These are phyloP conservation scores for Tubosaeta brunneosetosa DNA, from an alignment of 768 basidiomycete species.

Conservation along the genomic window DNA sequence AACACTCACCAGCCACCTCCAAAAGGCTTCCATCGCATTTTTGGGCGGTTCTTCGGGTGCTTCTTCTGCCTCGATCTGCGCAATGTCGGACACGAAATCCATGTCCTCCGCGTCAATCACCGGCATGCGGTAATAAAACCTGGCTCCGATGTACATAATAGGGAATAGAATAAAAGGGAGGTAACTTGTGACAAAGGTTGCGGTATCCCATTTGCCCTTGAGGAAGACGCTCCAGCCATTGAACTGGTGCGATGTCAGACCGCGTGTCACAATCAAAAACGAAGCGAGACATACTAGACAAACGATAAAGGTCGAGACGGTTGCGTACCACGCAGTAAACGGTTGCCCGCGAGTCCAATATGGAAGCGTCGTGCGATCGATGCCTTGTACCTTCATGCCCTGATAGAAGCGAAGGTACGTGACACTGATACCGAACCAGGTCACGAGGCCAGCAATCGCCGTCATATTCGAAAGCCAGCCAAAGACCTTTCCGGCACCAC, in stretches of 20 bases:
- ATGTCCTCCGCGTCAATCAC: slow-evolving; percentile 52
- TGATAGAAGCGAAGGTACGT: slow-evolving; percentile 80
- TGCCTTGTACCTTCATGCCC: slow-evolving; percentile 79
- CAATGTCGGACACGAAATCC: slow-evolving; percentile 76
- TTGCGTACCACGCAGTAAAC: slow-evolving; percentile 59
- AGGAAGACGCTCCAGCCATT: slow-evolving; percentile 52
- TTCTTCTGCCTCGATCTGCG: slow-evolving; percentile 64
- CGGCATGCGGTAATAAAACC: slow-evolving; percentile 36
- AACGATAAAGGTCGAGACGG: slow-evolving; percentile 38
- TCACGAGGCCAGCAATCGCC: slow-evolving; percentile 61
- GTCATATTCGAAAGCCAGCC: slow-evolving; percentile 79
- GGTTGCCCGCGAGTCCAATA: slow-evolving; percentile 67
- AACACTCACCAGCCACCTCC: slow-evolving; percentile 70
- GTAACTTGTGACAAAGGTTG: slow-evolving; percentile 82
- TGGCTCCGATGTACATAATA: slow-evolving; percentile 59
- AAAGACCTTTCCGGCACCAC: slow-evolving; percentile 70
- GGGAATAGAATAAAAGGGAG: slow-evolving; percentile 71
- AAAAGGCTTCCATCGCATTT: slow-evolving; percentile 65
- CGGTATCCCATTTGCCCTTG: slow-evolving; percentile 47
- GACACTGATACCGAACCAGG: slow-evolving; percentile 75
- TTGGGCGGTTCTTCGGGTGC: slow-evolving; percentile 69
- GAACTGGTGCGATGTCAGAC: slow-evolving; percentile 40
- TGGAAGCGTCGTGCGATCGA: slow-evolving; percentile 66
- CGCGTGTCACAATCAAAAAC: neutral
- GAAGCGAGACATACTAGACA: slow-evolving; percentile 49